phyloP scores from a whole-genome alignment of 257 asterid genomes.

The Nicotiana noctiflora region DNA sequence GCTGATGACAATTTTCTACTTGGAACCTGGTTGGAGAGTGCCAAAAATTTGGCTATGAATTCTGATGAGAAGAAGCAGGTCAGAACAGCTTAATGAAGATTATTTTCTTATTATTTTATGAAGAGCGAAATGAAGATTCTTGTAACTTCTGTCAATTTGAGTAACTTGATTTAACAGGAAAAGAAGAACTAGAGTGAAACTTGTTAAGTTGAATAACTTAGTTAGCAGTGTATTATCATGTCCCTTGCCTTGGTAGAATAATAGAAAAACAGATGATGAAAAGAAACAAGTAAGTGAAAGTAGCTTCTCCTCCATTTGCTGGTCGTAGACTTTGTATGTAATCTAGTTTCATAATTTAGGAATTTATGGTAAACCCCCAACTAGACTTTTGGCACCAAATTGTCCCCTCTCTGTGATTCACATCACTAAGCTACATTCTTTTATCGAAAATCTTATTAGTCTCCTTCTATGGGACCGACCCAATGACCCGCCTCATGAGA shows the following conservation, averaged over 20 bases:
- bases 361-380: not conserved
- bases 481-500: not conserved
- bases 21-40: conserved; percentile 90
- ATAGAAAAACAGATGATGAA: not conserved
- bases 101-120: not conserved
- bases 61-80: conserved; percentile 71
- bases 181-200: not conserved
- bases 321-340: not conserved
- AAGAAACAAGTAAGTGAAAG: not conserved
- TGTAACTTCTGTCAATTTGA: not conserved
- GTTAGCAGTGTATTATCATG: not conserved
- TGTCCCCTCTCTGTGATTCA: not conserved
- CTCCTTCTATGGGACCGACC: not conserved
- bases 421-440: not conserved
- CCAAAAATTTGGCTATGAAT: conserved; percentile 54
- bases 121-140: not conserved
- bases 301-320: not conserved
- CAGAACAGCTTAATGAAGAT: conserved; percentile 6
- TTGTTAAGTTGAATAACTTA: not conserved
- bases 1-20: conserved; percentile 79
- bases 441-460: not conserved
- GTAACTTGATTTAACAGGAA: not conserved
- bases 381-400: not conserved
- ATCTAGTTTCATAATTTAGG: not conserved
- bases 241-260: not conserved